Base-by-base conservation (phyloP, 345 rosid species). In the Populus tremula region DNA sequence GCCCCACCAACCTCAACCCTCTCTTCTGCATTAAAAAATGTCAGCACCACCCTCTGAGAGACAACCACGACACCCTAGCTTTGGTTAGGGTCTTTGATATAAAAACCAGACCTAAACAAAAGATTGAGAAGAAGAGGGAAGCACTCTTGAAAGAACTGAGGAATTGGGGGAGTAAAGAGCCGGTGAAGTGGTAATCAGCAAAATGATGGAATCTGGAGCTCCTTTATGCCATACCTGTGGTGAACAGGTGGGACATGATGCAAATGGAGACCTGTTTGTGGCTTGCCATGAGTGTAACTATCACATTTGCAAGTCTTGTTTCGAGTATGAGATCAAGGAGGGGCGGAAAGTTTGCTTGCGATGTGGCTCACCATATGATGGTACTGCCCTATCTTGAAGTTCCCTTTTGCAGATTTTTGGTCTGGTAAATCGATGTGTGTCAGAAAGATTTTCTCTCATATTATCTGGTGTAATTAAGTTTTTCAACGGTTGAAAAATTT, bases 221-320 rank as follows among this genome's bases (percentile, higher is more conserved):
- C 96, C 91, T 8, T 61, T 87, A 29, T 96, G 99, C 89, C 91
- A 85, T 82, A 90, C 92, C 76, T 96, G 99, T 53, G 96, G 99
- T 27, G 94, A 91, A 80, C 87, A 84, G 31, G 90, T 96, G 17
- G 96, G 96, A 70, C 4, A 86, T 5, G 84, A 80, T 78, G 78
- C 89, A 10, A 90, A 90, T 70, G 94, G 99, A 1, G 96, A 89
- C 74, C 43, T 80, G 62, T 93, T 92, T 73, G 90, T 92, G 35
- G 94, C 91, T 81, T 96, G 98, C 79, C 92, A 88, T 67, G 96
- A 93, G 75, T 93, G 99, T 78, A 88, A 81, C 54, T 93, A 90
- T 86, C 94, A 96, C n/a, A 84, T 93, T 84, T 93, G 99, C 88
- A 92, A 87, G 87, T 85, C 91, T 61, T 96, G 99, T 73, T 85